These are phyloP conservation scores for Tylopilus intermedius DNA, from an alignment of 768 basidiomycete genomes.

Conservation along the genomic window DNA sequence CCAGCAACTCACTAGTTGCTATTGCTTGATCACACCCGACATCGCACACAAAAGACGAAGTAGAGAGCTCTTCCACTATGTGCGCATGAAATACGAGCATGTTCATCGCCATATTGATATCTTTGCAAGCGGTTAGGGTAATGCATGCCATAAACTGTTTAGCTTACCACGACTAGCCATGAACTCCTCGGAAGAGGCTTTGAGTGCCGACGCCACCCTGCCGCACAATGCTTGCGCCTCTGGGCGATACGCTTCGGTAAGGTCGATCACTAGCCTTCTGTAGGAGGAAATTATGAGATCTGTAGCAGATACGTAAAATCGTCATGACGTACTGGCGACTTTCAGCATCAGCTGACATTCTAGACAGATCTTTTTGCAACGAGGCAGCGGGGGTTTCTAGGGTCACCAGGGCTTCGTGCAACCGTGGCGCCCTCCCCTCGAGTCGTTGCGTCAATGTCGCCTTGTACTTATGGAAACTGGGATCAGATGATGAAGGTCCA, in stretches of 20 bases:
- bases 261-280: conserved; percentile 39
- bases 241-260: conserved; percentile 45
- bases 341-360: conserved; percentile 38
- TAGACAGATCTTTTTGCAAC: conserved; percentile 56
- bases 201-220: conserved; percentile 40
- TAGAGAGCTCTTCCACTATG: conserved; percentile 44
- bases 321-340: conserved; percentile 39
- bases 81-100: conserved; percentile 46
- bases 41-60: conserved; percentile 38
- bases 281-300: background rate
- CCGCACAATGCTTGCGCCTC: conserved; percentile 46
- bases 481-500: conserved; percentile 33
- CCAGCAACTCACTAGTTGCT: conserved; percentile 31
- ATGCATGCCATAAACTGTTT: background rate
- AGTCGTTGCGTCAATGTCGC: conserved; percentile 57
- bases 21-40: conserved; percentile 41
- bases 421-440: conserved; percentile 55
- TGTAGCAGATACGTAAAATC: background rate
- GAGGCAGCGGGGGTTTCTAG: conserved; percentile 57
- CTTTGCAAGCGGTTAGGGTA: conserved; percentile 10
- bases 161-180: conserved; percentile 34
- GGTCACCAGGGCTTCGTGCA: conserved; percentile 52
- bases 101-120: conserved; percentile 19
- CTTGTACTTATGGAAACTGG: conserved; percentile 59
- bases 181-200: conserved; percentile 31